phyloP scores from a whole-genome alignment of 345 rosid species.

The Balakata baccata region DNA sequence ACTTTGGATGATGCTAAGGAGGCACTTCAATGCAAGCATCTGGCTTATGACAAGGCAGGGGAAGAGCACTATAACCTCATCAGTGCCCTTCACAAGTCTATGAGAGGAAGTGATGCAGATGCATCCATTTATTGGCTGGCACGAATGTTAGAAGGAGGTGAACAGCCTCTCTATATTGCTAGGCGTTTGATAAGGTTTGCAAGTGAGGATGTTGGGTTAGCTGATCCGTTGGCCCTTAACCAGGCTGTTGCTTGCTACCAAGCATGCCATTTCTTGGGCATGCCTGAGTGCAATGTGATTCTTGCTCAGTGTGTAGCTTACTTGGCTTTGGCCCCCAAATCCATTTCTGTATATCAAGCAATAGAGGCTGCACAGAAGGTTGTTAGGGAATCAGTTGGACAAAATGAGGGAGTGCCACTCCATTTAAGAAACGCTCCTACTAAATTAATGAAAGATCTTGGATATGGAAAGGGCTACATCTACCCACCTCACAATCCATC shows the following conservation, averaged over 20 bases:
- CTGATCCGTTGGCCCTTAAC: constrained; percentile 68
- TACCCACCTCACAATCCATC: constrained; percentile 70
- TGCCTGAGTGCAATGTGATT: constrained; percentile 78
- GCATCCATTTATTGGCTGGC: constrained; percentile 83
- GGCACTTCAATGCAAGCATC: constrained; percentile 74
- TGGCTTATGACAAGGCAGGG: constrained; percentile 76
- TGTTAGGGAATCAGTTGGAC: constrained; percentile 67
- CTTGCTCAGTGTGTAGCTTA: constrained; percentile 78
- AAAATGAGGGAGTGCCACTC: constrained; percentile 79
- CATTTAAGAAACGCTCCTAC: constrained; percentile 86
- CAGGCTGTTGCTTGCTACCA: constrained; percentile 87
- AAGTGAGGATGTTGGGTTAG: constrained; percentile 80
- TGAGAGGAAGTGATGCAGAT: constrained; percentile 74
- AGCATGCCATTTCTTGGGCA: constrained; percentile 83
- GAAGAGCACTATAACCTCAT: constrained; percentile 82
- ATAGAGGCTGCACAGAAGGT: constrained; percentile 62
- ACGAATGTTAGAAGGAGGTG: constrained; percentile 83
- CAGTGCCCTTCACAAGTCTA: constrained; percentile 82
- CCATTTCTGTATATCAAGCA: constrained; percentile 65
- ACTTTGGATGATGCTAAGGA: constrained; percentile 71
- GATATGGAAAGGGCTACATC: constrained; percentile 71
- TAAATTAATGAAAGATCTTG: constrained; percentile 73
- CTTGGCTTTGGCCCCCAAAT: constrained; percentile 78
- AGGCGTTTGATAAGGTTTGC: constrained; percentile 80
- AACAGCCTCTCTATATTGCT: constrained; percentile 81